A percentile compares a stretch with the other conserved stretches of the same genome.
Conservation (phyloP, 163 green algal genomes). For the Chlorella variabilis region DNA sequence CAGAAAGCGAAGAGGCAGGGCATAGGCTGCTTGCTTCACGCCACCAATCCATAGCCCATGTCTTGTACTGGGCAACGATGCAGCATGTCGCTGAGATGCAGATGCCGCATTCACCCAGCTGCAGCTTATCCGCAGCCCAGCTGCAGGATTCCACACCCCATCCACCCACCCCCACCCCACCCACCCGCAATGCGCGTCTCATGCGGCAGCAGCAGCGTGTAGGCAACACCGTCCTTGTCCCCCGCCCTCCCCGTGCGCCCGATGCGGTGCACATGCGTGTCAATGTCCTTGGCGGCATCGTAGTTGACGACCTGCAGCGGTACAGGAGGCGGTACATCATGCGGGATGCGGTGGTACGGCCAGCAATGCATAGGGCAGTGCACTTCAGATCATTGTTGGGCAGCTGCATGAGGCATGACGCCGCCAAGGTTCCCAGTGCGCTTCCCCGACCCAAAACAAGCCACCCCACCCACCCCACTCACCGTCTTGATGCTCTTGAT, state of each 20-base stretch:
- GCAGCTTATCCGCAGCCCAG: no score
- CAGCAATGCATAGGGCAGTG: background rate
- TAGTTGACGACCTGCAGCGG: constrained; percentile 86
- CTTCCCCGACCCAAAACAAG: background rate
- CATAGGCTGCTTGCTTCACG: no score
- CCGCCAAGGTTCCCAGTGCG: background rate
- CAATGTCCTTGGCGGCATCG: constrained; percentile 86
- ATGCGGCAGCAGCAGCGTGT: constrained; percentile 77
- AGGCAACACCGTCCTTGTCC: constrained; percentile 88
- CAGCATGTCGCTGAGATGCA: no score
- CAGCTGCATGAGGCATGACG: no score
- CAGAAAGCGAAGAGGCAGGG: background rate
- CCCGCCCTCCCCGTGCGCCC: constrained; percentile 88
- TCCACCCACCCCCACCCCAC: background rate
- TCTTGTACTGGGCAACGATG: no score
- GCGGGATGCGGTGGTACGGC: background rate
- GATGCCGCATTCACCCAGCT: no score
- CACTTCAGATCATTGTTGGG: no score
- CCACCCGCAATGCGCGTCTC: constrained; percentile 28
- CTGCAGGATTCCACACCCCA: background rate
- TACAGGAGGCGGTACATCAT: background rate
- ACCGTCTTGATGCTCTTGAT: constrained; percentile 88
- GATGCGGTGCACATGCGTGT: constrained; percentile 87
- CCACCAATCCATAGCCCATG: no score
- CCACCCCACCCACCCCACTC: background rate